These are phyloP conservation scores for Leptographium procerum DNA, from an alignment of 2,329 filamentous ascomycete species.

Conservation along the genomic window DNA sequence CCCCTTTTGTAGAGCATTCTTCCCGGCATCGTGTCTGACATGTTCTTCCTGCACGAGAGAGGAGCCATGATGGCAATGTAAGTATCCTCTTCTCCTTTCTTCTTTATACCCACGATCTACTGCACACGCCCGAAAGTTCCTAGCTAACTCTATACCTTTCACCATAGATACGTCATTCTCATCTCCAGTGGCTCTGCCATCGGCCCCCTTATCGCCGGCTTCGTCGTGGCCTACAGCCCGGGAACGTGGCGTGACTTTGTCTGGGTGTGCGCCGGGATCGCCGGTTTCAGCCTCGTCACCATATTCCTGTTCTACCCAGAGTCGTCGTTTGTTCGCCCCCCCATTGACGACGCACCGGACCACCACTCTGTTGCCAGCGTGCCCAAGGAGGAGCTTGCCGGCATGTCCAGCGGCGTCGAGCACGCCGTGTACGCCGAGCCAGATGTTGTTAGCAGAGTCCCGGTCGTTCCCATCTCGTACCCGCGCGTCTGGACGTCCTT, in stretches of 20 bases:
- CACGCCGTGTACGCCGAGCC: neutral
- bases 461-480: neutral
- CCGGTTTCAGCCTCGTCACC: conserved; percentile 1
- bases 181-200: conserved; percentile 7
- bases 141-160: neutral
- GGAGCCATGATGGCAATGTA: conserved; percentile 8
- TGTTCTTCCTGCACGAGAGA: conserved; percentile 9
- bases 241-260: conserved; percentile 6
- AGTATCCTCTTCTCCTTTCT: neutral
- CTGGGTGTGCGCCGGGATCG: conserved; percentile 5
- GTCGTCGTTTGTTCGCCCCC: neutral
- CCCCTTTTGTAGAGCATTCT: conserved; percentile 4
- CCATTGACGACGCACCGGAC: neutral
- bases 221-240: conserved; percentile 4
- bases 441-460: neutral
- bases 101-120: too few relatives aligned
- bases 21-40: conserved; percentile 8
- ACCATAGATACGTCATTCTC: conserved; percentile 6
- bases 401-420: neutral
- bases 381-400: neutral
- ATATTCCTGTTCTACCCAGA: neutral
- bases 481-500: neutral
- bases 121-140: too few relatives aligned
- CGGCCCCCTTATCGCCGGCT: conserved; percentile 5
- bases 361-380: neutral